Evolutionary conservation across 306 rosid genomes (phyloP).

Genomic region (Inga laurina): DNA sequence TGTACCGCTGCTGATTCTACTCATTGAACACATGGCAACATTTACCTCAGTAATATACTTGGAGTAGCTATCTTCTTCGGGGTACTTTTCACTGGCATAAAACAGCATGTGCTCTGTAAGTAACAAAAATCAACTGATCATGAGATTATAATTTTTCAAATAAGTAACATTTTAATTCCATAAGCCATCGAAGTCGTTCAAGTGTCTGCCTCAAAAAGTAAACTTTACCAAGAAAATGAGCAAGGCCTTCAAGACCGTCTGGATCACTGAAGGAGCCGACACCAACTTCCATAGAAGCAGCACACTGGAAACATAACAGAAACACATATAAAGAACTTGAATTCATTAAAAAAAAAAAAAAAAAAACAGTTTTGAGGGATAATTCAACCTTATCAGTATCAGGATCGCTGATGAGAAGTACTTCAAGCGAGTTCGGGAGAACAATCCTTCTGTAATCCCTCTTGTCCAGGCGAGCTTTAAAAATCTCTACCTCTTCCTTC

Average conservation of each 20-base stretch:
- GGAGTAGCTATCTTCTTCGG: conserved; percentile 89
- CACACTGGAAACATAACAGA: conserved; percentile 53
- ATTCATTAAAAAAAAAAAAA: not conserved
- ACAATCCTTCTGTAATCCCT: conserved; percentile 77
- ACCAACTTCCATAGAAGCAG: conserved; percentile 93
- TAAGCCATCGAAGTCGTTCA: too few relatives aligned
- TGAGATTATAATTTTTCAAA: conserved; percentile 16
- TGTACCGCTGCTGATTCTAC: not conserved
- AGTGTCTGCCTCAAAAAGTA: too few relatives aligned
- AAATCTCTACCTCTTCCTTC: conserved; percentile 57
- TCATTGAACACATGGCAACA: not conserved
- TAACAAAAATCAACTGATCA: conserved; percentile 24
- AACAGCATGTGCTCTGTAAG: conserved; percentile 94
- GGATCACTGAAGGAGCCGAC: conserved; percentile 92
- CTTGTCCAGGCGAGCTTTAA: conserved; percentile 72
- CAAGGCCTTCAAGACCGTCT: conserved; percentile 88
- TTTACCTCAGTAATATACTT: conserved; percentile 84
- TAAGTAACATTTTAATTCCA: not conserved
- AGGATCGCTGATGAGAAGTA: conserved; percentile 80
- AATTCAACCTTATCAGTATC: conserved; percentile 80
- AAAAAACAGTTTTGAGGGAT: not conserved
- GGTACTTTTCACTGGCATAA: conserved; percentile 98
- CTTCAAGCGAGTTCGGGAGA: conserved; percentile 73
- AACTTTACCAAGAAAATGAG: conserved; percentile 82
- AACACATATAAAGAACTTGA: not conserved